Percentiles rank a stretch among this genome's conserved stretches.
Evolutionary conservation across 345 rosid genomes (phyloP).

Genomic region (Euphorbia tirucalli): DNA sequence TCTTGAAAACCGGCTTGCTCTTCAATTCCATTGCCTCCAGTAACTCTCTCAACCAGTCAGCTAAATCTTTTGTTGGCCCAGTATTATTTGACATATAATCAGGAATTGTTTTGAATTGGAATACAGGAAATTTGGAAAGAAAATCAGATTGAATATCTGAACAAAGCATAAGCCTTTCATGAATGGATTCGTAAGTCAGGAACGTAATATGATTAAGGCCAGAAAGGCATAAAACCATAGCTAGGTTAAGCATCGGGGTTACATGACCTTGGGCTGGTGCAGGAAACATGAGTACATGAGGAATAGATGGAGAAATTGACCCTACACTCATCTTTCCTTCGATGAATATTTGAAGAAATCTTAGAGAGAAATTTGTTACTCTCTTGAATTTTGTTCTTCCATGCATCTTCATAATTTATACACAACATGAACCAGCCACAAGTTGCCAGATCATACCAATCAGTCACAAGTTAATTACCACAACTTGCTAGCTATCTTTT

Average conservation of each 20-base stretch:
- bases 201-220: constrained; percentile 54
- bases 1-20: constrained; percentile 18
- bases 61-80: constrained; percentile 14
- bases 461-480: too few species aligned
- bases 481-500: too few species aligned
- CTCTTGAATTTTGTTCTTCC: constrained; percentile 8
- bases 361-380: too few species aligned
- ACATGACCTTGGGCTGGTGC: constrained; percentile 65
- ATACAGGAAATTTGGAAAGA: constrained; percentile 20
- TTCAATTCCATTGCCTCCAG: constrained; percentile 11
- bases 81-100: constrained; percentile 35
- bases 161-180: constrained; percentile 24
- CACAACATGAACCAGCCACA: too few species aligned
- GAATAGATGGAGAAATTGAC: background rate
- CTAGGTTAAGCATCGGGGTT: constrained; percentile 59
- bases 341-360: too few species aligned
- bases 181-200: constrained; percentile 41
- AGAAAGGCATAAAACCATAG: constrained; percentile 45
- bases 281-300: constrained; percentile 53
- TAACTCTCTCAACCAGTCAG: constrained; percentile 10
- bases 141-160: constrained; percentile 34
- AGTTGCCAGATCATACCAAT: too few species aligned
- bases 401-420: too few species aligned
- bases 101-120: constrained; percentile 32
- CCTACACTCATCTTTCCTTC: constrained; percentile 20